These are phyloP conservation scores for Lasiosphaeriaceae sp. DNA, from an alignment of 495 filamentous ascomycete genomes.

Conservation along the genomic window DNA sequence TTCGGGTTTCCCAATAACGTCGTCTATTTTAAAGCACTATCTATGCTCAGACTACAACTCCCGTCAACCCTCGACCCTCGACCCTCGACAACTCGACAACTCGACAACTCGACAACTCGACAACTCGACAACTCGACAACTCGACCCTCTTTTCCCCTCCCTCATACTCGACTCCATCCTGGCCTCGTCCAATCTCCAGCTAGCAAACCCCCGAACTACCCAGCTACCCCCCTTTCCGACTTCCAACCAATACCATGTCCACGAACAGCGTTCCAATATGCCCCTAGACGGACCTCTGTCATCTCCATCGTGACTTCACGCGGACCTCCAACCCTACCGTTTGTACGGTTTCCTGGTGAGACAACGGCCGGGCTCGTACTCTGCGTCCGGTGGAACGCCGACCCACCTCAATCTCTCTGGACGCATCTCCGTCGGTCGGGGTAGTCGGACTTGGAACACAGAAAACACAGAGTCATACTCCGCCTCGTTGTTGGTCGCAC, in stretches of 20 bases:
- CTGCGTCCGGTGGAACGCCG: not conserved
- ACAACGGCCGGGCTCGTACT: not conserved
- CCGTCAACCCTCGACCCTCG: too few species aligned
- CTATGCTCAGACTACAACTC: too few species aligned
- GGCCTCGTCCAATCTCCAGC: too few species aligned
- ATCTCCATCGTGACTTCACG: slow-evolving; percentile 12
- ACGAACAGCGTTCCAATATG: slow-evolving; percentile 29
- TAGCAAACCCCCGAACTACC: not conserved
- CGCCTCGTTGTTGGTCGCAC: not conserved
- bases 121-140: too few species aligned
- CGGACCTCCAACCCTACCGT: slow-evolving; percentile 4
- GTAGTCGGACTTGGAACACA: not conserved
- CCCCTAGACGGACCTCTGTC: slow-evolving; percentile 20
- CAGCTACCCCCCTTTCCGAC: not conserved
- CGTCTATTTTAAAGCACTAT: too few species aligned
- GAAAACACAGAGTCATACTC: not conserved
- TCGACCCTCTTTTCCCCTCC: too few species aligned
- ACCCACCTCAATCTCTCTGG: not conserved
- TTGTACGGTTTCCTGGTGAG: slow-evolving; percentile 3
- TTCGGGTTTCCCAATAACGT: too few species aligned
- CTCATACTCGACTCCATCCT: too few species aligned
- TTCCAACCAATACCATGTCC: not conserved
- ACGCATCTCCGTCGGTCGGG: not conserved
- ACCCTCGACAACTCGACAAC: too few species aligned
- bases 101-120: too few species aligned